Evolutionary conservation across 768 basidiomycete genomes (phyloP).

Genomic region (Lactifluus piperatus): DNA sequence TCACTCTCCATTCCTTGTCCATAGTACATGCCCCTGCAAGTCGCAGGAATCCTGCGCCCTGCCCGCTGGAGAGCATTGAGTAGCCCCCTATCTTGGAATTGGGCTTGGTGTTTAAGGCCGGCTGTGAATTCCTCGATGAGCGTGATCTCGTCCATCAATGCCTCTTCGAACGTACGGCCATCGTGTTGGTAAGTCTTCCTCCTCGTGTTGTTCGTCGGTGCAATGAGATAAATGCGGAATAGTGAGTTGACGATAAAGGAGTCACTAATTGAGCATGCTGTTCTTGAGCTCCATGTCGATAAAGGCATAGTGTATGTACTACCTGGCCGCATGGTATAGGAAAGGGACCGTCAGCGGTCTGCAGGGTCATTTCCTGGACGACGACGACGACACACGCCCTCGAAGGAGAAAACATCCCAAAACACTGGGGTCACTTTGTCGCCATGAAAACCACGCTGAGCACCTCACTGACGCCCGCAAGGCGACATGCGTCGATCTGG

Average conservation of each 20-base stretch:
- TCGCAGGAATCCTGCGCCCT: background rate
- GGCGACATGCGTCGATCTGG: constrained; percentile 90
- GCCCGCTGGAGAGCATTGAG: background rate
- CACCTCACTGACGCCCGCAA: constrained; percentile 93
- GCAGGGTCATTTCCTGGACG: background rate
- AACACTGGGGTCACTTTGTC: constrained; percentile 48
- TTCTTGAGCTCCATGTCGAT: no score
- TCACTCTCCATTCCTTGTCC: background rate
- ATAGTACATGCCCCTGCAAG: background rate
- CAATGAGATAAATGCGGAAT: no score
- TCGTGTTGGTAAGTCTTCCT: no score
- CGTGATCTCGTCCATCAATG: background rate
- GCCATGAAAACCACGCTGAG: constrained; percentile 84
- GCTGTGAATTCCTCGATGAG: background rate
- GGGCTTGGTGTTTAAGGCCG: background rate
- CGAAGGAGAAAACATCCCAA: background rate
- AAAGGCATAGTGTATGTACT: no score
- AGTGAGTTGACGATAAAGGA: no score
- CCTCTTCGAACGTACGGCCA: background rate
- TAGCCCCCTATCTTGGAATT: background rate
- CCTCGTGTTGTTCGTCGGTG: no score
- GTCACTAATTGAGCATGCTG: no score
- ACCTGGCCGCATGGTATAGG: constrained; percentile 34
- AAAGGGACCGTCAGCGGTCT: background rate
- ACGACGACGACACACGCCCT: background rate